Evolutionary conservation across 768 basidiomycete genomes (phyloP), one percentile per base, ranked within the genome.

Genomic region (Leccinum variicolor): DNA sequence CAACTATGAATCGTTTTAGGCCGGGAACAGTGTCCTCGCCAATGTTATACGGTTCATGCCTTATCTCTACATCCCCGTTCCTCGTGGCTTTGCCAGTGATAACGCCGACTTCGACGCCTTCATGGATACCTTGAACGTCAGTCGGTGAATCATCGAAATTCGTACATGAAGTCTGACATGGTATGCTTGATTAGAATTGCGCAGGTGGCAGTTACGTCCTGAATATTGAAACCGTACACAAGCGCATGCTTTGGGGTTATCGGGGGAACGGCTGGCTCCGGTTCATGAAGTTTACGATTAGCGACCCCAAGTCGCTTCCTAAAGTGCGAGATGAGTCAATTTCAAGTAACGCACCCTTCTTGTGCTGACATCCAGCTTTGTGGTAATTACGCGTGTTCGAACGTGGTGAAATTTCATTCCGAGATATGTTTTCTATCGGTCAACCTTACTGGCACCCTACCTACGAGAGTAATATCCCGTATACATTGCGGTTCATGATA

Each of bases 401-500:
- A 64, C 77, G 84, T 56, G 89, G 85, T 36, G 87, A 91, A 74
- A 81, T 87, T 64, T 74, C 77, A 23, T 94, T 83, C 67, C 77
- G 83, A 58, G 84, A 79, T 58, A 72, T 89, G 28, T 89, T 84
- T 56, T 63, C 72, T n/a, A 67, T 68, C 10, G 75, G 73, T 13
- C 75, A 76, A 28, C 72, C 79, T 26, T 75, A 85, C n/a, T n/a
- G n/a, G n/a, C n/a, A n/a, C 15, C 57, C 84, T 28, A 98, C 96
- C 0, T 99, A 80, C 61, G 97, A 99, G 73, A 97, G 94, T 66
- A 98, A 98, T 68, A 91, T 99, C 54, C 85, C 84, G 0, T 99
- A 92, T 67, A 85, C 82, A 4, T 76, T 99, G 52, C 85, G 97
- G 8, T 98, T 98, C 73, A 99, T 99, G 97, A 96, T 99, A 60